Evolutionary conservation across 176 grass and related monocot species (phyloP).

Genomic region (Musa acuminata): DNA sequence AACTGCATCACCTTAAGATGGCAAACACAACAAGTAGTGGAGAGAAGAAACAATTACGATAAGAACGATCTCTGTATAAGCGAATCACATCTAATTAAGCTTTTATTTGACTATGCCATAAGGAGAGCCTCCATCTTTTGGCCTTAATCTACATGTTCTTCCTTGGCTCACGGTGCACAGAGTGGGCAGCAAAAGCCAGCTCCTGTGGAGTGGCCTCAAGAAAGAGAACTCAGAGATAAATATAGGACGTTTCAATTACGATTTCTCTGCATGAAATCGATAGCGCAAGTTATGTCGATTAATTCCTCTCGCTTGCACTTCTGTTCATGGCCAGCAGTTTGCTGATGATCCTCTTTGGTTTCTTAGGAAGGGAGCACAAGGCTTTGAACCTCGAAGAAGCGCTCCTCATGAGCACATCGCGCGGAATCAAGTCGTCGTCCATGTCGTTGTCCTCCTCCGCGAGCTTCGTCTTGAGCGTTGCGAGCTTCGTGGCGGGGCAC

Average conservation of each 20-base stretch:
- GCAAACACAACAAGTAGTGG: not conserved
- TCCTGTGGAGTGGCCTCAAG: too few species aligned
- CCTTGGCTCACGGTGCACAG: too few species aligned
- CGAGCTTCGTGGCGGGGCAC: constrained; percentile 55
- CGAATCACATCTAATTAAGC: not conserved
- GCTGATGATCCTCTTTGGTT: constrained; percentile 65
- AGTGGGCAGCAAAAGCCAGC: too few species aligned
- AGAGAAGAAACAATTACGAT: not conserved
- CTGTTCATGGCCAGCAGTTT: constrained; percentile 65
- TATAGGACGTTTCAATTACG: not conserved
- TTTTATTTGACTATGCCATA: not conserved
- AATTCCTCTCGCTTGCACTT: constrained; percentile 43
- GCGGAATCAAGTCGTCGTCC: constrained; percentile 50
- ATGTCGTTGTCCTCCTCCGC: constrained; percentile 38
- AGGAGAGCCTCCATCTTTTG: not conserved
- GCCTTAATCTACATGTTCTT: not conserved
- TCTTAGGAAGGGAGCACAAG: constrained; percentile 76
- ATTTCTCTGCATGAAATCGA: not conserved
- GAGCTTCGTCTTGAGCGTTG: constrained; percentile 89
- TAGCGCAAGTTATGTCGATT: not conserved
- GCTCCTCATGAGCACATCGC: constrained; percentile 43
- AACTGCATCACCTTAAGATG: not conserved
- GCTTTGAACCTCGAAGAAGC: constrained; percentile 65
- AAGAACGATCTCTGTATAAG: not conserved
- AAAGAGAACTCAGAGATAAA: not conserved